A percentile compares a stretch with the other conserved stretches of the same genome.
Evolutionary conservation across 441 rosid genomes (phyloP).

Genomic region (Eutrema salsugineum): DNA sequence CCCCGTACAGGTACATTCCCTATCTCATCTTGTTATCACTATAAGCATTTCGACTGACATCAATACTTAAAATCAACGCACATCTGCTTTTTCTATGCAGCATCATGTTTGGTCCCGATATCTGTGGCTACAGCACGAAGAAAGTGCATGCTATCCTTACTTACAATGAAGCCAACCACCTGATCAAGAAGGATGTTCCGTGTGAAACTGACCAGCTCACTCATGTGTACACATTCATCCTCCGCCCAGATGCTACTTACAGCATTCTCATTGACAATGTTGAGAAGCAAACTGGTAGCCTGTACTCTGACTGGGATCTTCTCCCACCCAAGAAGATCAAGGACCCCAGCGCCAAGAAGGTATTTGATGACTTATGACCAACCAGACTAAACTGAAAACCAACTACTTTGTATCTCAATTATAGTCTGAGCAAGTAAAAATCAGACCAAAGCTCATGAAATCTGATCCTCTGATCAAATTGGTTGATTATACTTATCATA

Average conservation of each 20-base stretch:
- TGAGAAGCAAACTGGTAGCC: slow-evolving; percentile 91
- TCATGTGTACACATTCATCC: slow-evolving; percentile 85
- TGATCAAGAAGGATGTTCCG: slow-evolving; percentile 96
- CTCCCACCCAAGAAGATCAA: slow-evolving; percentile 84
- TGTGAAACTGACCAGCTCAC: slow-evolving; percentile 98
- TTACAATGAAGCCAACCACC: slow-evolving; percentile 72
- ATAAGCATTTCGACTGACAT: not conserved
- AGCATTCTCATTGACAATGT: slow-evolving; percentile 82
- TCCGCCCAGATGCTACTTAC: slow-evolving; percentile 91
- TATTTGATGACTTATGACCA: slow-evolving; percentile 23
- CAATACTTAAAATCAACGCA: not conserved
- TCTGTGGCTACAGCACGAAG: slow-evolving; percentile 94
- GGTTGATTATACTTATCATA: not conserved
- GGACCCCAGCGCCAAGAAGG: slow-evolving; percentile 94
- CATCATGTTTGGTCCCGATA: slow-evolving; percentile 98
- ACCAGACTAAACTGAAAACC: not conserved
- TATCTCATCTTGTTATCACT: not conserved
- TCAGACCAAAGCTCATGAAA: not conserved
- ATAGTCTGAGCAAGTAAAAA: not conserved
- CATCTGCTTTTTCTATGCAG: slow-evolving; percentile 42
- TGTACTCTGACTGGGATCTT: slow-evolving; percentile 90
- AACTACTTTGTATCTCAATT: not conserved
- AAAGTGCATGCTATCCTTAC: slow-evolving; percentile 94
- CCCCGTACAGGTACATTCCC: slow-evolving; percentile 65
- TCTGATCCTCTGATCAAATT: not conserved